Percentiles rank a stretch among this genome's conserved stretches.
These are phyloP conservation scores for Tothia fuscella DNA, from an alignment of 2,329 filamentous ascomycete species.

Conservation along the genomic window DNA sequence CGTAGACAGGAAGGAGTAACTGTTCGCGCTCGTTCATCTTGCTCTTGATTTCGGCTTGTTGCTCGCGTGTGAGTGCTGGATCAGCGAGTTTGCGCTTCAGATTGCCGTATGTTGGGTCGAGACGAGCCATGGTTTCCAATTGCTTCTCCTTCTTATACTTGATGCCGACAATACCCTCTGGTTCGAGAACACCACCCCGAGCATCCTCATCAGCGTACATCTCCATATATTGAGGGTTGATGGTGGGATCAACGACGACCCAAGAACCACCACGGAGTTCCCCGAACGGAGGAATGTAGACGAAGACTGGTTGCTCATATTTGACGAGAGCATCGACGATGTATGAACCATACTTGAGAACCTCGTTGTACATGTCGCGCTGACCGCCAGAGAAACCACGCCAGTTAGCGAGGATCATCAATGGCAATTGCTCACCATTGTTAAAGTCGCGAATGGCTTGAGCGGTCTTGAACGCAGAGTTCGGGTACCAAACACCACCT, in stretches of 20 bases:
- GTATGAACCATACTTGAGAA: conserved; percentile 98
- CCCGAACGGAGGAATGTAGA: conserved; percentile 94
- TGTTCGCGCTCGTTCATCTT: conserved; percentile 80
- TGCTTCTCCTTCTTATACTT: conserved; percentile 98
- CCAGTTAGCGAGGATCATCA: conserved; percentile 99
- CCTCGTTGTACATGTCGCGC: conserved; percentile 99
- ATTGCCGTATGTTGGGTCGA: conserved; percentile 71
- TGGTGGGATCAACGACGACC: conserved; percentile 96
- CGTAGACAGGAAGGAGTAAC: conserved; percentile 81
- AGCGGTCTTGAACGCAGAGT: conserved; percentile 98
- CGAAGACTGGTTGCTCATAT: conserved; percentile 96
- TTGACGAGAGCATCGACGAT: conserved; percentile 98
- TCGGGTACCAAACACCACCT: conserved; percentile 98
- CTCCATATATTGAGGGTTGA: conserved; percentile 94
- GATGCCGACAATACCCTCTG: conserved; percentile 96
- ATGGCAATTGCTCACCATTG: conserved; percentile 89
- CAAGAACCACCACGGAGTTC: conserved; percentile 98
- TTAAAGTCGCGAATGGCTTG: conserved; percentile 99
- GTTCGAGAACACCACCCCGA: conserved; percentile 93
- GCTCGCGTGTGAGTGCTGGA: conserved; percentile 56
- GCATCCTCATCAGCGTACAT: conserved; percentile 97
- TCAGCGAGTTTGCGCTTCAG: conserved; percentile 68
- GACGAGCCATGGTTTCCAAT: conserved; percentile 90
- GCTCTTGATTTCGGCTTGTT: conserved; percentile 66
- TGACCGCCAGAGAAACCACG: conserved; percentile 99